phyloP scores from a whole-genome alignment of 208 protist genomes.

The Crithidia mellificae region DNA sequence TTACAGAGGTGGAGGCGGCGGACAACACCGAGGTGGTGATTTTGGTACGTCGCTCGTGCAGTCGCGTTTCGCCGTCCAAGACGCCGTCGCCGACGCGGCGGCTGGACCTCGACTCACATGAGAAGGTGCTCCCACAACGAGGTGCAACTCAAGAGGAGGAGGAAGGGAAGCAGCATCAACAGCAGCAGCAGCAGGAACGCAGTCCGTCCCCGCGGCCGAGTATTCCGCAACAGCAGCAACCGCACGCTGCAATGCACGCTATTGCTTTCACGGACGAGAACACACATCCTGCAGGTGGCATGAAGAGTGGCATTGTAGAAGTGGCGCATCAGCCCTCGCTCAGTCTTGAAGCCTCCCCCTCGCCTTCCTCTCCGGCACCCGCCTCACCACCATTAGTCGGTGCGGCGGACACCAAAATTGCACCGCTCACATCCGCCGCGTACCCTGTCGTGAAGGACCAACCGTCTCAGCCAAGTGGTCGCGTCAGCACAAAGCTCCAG shows the following conservation, averaged over 20 bases:
- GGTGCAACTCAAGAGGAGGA: too few relatives aligned
- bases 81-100: background rate
- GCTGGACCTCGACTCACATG: constrained; percentile 5
- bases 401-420: too few relatives aligned
- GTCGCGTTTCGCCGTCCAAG: constrained; percentile 3
- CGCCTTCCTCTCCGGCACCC: background rate
- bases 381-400: background rate
- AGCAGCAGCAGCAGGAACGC: constrained; percentile 1
- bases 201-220: constrained; percentile 10
- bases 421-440: too few relatives aligned
- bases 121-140: background rate
- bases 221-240: background rate
- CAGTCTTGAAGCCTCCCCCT: background rate
- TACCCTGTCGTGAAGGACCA: too few relatives aligned
- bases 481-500: too few relatives aligned
- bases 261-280: background rate
- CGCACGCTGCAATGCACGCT: background rate
- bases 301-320: background rate
- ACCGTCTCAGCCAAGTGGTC: too few relatives aligned
- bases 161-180: too few relatives aligned
- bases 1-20: background rate
- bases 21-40: constrained; percentile 24
- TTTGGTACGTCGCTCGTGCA: constrained; percentile 24
- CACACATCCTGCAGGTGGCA: too few relatives aligned
- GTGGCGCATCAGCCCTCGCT: background rate